Conservation (phyloP, 495 filamentous ascomycete species). For the Podospora pseudopauciseta region DNA sequence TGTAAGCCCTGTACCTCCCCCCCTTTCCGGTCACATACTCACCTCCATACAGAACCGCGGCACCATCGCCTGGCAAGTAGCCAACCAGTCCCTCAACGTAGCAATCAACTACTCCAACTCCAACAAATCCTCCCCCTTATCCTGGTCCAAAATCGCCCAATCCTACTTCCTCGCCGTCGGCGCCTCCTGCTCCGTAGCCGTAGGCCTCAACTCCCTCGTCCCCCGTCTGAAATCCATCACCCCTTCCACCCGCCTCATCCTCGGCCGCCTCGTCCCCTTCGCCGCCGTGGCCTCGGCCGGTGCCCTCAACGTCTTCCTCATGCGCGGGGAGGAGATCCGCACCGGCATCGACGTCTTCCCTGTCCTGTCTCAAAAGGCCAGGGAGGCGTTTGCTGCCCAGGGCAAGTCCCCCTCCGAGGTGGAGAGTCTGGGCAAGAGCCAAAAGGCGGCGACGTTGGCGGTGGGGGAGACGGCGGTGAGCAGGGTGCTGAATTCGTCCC, state of each 20-base stretch:
- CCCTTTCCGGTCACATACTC: not conserved
- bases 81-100: slow-evolving; percentile 96
- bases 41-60: slow-evolving; percentile 61
- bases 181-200: slow-evolving; percentile 86
- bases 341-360: slow-evolving; percentile 94
- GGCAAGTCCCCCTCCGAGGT: slow-evolving; percentile 57
- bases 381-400: slow-evolving; percentile 41
- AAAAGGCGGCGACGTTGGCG: slow-evolving; percentile 79
- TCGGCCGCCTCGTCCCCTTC: slow-evolving; percentile 85
- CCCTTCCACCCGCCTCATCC: slow-evolving; percentile 67
- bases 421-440: slow-evolving; percentile 73
- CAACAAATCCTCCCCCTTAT: slow-evolving; percentile 90
- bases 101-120: slow-evolving; percentile 96
- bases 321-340: slow-evolving; percentile 93
- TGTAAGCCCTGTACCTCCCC: slow-evolving; percentile 39
- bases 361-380: slow-evolving; percentile 48
- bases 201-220: slow-evolving; percentile 87
- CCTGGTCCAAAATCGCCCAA: slow-evolving; percentile 70
- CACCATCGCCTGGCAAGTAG: slow-evolving; percentile 90
- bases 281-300: slow-evolving; percentile 88
- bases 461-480: slow-evolving; percentile 88
- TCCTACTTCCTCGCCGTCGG: slow-evolving; percentile 91
- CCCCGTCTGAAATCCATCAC: slow-evolving; percentile 74
- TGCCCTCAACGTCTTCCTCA: slow-evolving; percentile 91
- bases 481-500: slow-evolving; percentile 86